Percentiles rank a stretch among this genome's conserved stretches.
These are phyloP conservation scores for Sindora glabra DNA, from an alignment of 306 rosid species.

Conservation along the genomic window DNA sequence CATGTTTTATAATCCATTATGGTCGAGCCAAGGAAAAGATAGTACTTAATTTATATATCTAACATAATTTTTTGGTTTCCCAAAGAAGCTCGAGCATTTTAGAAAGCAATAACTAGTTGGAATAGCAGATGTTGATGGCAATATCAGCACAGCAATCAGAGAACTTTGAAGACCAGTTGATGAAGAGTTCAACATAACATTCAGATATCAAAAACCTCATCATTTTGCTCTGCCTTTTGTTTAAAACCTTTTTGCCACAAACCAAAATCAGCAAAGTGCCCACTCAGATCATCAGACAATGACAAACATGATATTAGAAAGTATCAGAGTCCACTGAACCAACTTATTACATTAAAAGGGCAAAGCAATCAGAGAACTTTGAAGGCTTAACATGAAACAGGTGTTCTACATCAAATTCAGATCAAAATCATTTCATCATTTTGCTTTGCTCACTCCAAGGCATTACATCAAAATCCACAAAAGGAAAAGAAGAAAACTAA, in stretches of 20 bases:
- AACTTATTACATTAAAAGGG: background rate
- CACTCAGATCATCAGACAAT: background rate
- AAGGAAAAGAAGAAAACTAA: background rate
- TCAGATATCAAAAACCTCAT: slow-evolving; percentile 23
- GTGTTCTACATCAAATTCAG: slow-evolving; percentile 29
- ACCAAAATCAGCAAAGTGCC: background rate
- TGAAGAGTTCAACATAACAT: slow-evolving; percentile 10
- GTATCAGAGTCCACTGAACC: background rate
- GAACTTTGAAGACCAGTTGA: slow-evolving; percentile 36
- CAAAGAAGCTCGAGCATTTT: background rate
- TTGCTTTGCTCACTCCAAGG: slow-evolving; percentile 20
- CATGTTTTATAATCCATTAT: background rate
- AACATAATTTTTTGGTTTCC: background rate
- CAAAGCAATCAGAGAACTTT: slow-evolving; percentile 51
- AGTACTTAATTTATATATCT: too few relatives aligned
- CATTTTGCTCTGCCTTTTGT: slow-evolving; percentile 25
- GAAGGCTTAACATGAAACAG: slow-evolving; percentile 21
- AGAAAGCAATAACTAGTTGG: background rate
- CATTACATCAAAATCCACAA: background rate
- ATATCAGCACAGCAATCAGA: slow-evolving; percentile 30
- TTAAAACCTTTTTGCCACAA: too few relatives aligned
- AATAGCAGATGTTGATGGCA: background rate
- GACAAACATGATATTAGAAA: background rate
- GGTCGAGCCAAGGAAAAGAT: too few relatives aligned
- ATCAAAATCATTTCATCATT: slow-evolving; percentile 23